Percentiles rank a stretch among this genome's conserved stretches.
These are phyloP conservation scores for Lachnellula hyalina DNA, from an alignment of 2,329 filamentous ascomycete species.

Conservation along the genomic window DNA sequence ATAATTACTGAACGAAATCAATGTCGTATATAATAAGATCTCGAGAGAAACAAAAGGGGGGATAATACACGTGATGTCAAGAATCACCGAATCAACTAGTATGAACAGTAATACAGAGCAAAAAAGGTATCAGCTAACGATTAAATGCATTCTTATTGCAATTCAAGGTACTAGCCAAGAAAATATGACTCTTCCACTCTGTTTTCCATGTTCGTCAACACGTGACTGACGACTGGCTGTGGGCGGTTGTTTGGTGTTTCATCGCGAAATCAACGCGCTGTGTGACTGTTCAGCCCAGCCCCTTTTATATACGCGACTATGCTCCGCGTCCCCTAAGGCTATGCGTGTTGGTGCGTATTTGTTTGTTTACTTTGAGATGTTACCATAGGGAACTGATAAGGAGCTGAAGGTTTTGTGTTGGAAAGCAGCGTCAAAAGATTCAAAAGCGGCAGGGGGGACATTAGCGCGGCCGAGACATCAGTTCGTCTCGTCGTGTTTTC, in stretches of 20 bases:
- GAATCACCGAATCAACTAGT: background rate
- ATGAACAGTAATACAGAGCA: background rate
- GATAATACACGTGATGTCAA: background rate
- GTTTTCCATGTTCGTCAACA: background rate
- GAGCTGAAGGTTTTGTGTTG: no score
- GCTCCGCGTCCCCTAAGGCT: background rate
- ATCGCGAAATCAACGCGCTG: constrained; percentile 3
- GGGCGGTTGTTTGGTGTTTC: constrained; percentile 1
- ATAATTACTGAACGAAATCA: background rate
- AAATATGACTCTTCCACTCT: constrained; percentile 4
- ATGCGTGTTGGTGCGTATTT: background rate
- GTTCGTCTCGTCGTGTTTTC: no score
- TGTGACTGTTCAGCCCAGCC: background rate
- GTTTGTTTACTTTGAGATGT: no score
- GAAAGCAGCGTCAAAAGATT: no score
- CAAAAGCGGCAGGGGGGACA: no score
- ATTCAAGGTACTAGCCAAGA: background rate
- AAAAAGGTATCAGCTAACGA: background rate
- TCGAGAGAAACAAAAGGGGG: background rate
- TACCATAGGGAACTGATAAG: no score
- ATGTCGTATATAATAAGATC: background rate
- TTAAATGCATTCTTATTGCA: background rate
- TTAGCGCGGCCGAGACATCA: no score
- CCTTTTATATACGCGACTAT: background rate
- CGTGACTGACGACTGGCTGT: constrained; percentile 1